A percentile compares a stretch with the other conserved stretches of the same genome.
These are phyloP conservation scores for Aspergillus versicolor DNA, from an alignment of 2,329 filamentous ascomycete genomes.

Conservation along the genomic window DNA sequence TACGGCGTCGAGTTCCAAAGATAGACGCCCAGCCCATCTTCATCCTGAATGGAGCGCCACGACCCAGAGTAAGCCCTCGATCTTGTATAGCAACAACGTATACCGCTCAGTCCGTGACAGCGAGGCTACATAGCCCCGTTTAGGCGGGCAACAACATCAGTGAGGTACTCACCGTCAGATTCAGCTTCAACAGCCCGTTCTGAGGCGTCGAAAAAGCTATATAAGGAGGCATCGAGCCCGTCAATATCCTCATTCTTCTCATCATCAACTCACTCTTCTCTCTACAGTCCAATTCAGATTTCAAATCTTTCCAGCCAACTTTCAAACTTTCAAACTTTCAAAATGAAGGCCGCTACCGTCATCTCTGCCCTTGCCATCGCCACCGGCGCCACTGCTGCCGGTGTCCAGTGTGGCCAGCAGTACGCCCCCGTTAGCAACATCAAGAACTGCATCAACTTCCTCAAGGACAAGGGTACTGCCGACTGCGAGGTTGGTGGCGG, in stretches of 20 bases:
- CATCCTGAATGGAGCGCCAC: no score
- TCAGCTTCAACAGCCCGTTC: not conserved
- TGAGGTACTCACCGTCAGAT: no score
- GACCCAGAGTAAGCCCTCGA: no score
- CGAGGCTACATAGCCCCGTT: no score
- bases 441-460: slow-evolving; percentile 3
- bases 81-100: no score
- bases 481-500: not conserved
- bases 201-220: not conserved
- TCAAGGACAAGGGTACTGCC: not conserved
- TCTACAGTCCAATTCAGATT: not conserved
- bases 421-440: slow-evolving; percentile 1
- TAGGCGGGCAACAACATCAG: no score
- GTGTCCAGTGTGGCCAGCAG: not conserved
- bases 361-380: not conserved
- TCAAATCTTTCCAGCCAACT: not conserved
- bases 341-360: not conserved
- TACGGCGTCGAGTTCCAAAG: no score
- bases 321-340: not conserved
- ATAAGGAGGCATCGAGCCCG: not conserved
- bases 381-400: not conserved
- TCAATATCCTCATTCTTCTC: not conserved
- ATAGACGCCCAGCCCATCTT: no score
- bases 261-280: not conserved
- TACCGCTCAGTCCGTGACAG: no score